A percentile compares a stretch with the other conserved stretches of the same genome.
These are phyloP conservation scores for Trichoderma cornu-damae DNA, from an alignment of 2,329 filamentous ascomycete species.

Conservation along the genomic window DNA sequence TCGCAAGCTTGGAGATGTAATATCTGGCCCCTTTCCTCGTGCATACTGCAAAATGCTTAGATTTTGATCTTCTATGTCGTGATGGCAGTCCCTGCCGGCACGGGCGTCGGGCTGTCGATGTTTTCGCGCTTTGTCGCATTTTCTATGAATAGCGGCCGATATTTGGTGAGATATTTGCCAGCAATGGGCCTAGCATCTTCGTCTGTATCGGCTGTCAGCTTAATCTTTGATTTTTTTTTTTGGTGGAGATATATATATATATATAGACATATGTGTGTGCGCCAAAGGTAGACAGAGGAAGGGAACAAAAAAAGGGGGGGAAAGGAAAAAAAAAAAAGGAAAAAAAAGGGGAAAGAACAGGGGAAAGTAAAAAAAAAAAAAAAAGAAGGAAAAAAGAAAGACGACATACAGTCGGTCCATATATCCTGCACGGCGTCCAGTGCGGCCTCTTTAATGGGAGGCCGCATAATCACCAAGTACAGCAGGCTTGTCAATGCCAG, in stretches of 20 bases:
- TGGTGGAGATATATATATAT: not conserved
- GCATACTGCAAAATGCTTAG: not conserved
- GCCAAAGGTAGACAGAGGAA: not conserved
- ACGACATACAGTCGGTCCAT: constrained; percentile 58
- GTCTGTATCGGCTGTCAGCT: constrained; percentile 35
- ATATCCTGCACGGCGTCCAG: constrained; percentile 62
- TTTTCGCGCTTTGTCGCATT: constrained; percentile 27
- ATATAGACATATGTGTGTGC: not conserved
- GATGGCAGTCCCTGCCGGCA: constrained; percentile 28
- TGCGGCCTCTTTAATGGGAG: constrained; percentile 57
- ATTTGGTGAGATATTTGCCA: constrained; percentile 57
- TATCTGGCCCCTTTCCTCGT: not conserved
- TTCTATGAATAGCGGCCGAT: constrained; percentile 49
- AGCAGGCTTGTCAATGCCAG: constrained; percentile 60
- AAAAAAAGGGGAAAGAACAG: too few relatives aligned
- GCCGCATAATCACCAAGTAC: constrained; percentile 63
- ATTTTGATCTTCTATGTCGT: constrained; percentile 25
- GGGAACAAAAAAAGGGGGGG: constrained; percentile 19
- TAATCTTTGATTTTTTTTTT: too few relatives aligned
- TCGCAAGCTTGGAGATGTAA: not conserved
- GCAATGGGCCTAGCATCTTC: constrained; percentile 60
- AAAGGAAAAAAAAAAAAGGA: too few relatives aligned
- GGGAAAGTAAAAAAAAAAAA: constrained; percentile 8
- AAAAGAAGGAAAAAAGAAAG: constrained; percentile 13
- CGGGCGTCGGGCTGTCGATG: constrained; percentile 22